A percentile compares a stretch with the other conserved stretches of the same genome.
Evolutionary conservation across 2,329 filamentous ascomycete genomes (phyloP).

Genomic region (Anthostomella pinea): DNA sequence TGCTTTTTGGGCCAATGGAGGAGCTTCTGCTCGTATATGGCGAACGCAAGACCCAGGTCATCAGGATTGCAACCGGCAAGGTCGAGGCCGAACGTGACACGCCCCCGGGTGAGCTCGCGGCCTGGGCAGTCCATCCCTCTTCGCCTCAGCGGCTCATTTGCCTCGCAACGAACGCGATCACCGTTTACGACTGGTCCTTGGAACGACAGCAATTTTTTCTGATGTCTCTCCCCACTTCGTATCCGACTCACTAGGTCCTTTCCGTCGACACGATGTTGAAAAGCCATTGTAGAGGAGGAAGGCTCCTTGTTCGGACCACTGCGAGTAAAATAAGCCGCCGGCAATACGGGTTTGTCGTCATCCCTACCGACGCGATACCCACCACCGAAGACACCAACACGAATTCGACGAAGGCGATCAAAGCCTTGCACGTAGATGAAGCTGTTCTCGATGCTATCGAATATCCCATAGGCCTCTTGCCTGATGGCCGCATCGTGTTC

Average conservation of each 20-base stretch:
- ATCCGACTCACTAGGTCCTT: not conserved
- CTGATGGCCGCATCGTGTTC: not conserved
- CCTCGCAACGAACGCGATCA: not conserved
- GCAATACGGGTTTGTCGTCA: not conserved
- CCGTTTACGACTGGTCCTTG: not conserved
- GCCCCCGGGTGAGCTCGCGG: not conserved
- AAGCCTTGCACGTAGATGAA: not conserved
- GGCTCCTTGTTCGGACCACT: not conserved
- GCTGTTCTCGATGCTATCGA: not conserved
- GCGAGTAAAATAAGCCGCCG: not conserved
- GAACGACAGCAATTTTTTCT: not conserved
- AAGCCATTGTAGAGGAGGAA: not conserved
- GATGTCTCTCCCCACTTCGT: too few species aligned
- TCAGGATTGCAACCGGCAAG: slow-evolving; percentile 5
- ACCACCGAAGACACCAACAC: not conserved
- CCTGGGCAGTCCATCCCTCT: not conserved
- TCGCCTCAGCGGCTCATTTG: not conserved
- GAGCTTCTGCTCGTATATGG: slow-evolving; percentile 6
- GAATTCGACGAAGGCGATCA: not conserved
- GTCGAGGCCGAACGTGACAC: slow-evolving; percentile 1
- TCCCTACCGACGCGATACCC: not conserved
- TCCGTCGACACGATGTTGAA: not conserved
- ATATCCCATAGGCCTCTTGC: not conserved
- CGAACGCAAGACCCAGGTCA: slow-evolving; percentile 5
- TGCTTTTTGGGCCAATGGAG: slow-evolving; percentile 7